phyloP scores from a whole-genome alignment of 768 basidiomycete genomes.

The Cystobasidium tubakii region DNA sequence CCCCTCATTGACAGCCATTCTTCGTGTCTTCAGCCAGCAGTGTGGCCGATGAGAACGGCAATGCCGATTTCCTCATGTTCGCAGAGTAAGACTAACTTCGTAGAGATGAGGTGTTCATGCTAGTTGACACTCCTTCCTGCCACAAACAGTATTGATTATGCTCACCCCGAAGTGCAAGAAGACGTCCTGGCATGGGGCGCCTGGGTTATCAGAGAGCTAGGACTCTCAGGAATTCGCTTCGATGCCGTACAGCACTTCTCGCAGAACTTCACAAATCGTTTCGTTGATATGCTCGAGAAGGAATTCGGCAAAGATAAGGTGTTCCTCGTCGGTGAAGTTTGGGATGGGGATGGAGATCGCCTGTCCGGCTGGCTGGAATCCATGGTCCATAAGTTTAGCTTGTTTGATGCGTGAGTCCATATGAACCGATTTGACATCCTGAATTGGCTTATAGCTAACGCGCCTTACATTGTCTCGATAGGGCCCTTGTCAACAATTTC shows the following conservation, averaged over 20 bases:
- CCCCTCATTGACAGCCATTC: not conserved
- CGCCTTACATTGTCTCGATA: conserved; percentile 37
- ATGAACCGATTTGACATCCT: not conserved
- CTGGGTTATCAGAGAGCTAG: conserved; percentile 52
- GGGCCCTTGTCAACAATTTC: conserved; percentile 51
- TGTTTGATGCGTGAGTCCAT: conserved; percentile 47
- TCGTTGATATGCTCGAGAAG: conserved; percentile 50
- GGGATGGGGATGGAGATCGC: conserved; percentile 44
- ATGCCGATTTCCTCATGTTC: conserved; percentile 35
- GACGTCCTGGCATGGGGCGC: conserved; percentile 50
- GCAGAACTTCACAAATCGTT: conserved; percentile 49
- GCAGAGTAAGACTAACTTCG: conserved; percentile 46
- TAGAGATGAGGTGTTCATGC: not conserved
- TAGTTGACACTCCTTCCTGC: not conserved
- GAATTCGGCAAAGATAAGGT: conserved; percentile 26
- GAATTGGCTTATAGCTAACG: no score
- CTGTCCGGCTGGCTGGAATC: conserved; percentile 41
- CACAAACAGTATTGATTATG: conserved; percentile 48
- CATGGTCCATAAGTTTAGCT: conserved; percentile 50
- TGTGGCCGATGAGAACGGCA: conserved; percentile 26
- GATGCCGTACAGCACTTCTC: conserved; percentile 46
- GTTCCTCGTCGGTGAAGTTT: conserved; percentile 42
- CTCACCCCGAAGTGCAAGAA: conserved; percentile 50
- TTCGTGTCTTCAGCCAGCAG: conserved; percentile 1
- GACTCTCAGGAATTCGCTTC: conserved; percentile 51